These are phyloP conservation scores for Thalia dealbata DNA, from an alignment of 176 grass and related monocot species.

Conservation along the genomic window DNA sequence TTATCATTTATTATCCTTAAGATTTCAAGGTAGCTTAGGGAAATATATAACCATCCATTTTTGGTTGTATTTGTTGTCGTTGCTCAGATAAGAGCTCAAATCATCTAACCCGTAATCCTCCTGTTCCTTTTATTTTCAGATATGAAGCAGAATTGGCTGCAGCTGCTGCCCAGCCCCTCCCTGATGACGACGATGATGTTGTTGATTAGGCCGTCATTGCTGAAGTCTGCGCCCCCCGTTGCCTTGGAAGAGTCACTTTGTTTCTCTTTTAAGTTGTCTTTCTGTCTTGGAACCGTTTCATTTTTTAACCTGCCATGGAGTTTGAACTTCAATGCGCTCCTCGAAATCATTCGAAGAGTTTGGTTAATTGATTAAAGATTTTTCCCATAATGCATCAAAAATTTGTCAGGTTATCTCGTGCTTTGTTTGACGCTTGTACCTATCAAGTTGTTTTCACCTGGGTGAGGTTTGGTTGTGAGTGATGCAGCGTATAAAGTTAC, in stretches of 20 bases:
- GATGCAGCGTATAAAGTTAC: too few relatives aligned
- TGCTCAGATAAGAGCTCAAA: background rate
- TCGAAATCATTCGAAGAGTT: background rate
- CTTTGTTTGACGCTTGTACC: background rate
- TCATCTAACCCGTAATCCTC: background rate
- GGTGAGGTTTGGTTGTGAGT: too few relatives aligned
- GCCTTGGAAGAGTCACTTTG: background rate
- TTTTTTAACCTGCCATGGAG: background rate
- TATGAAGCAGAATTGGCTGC: slow-evolving; percentile 16
- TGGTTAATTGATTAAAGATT: background rate
- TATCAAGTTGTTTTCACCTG: too few relatives aligned
- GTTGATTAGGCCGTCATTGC: slow-evolving; percentile 11
- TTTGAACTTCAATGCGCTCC: background rate
- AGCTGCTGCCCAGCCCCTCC: slow-evolving; percentile 22
- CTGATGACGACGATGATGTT: slow-evolving; percentile 20
- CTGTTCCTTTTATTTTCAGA: background rate
- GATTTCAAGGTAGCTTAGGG: too few relatives aligned
- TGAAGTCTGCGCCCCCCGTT: background rate
- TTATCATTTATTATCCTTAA: too few relatives aligned
- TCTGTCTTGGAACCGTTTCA: background rate
- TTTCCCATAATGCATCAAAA: background rate
- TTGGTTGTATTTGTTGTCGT: background rate
- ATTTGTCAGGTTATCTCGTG: background rate
- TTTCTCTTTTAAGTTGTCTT: background rate
- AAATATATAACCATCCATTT: too few relatives aligned